Percentiles rank a stretch among this genome's conserved stretches.
These are phyloP conservation scores for Candida parachauliodes DNA, from an alignment of 805 yeast species.

Conservation along the genomic window DNA sequence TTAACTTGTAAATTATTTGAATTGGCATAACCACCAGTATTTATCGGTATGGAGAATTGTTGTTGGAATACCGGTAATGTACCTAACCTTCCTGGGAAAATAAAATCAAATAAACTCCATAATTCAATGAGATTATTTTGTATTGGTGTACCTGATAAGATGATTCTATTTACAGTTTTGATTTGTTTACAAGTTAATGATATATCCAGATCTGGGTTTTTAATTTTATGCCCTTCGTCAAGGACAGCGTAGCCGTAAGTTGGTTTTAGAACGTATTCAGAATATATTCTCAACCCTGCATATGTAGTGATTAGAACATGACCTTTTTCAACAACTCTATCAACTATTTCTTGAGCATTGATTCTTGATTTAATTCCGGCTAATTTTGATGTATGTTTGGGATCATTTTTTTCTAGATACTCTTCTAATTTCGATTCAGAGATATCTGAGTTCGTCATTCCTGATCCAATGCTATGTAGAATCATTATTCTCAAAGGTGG, in stretches of 20 bases:
- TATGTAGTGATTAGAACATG: constrained; percentile 90
- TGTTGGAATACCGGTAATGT: constrained; percentile 92
- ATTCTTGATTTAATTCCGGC: constrained; percentile 27
- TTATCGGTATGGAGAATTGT: constrained; percentile 89
- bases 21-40: constrained; percentile 97
- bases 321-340: constrained; percentile 61
- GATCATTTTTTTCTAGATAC: constrained; percentile 43
- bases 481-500: constrained; percentile 86
- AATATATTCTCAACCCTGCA: constrained; percentile 74
- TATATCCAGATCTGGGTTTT: constrained; percentile 90
- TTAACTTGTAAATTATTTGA: constrained; percentile 95
- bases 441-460: constrained; percentile 46
- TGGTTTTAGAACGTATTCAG: constrained; percentile 56
- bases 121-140: constrained; percentile 89
- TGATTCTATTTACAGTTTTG: constrained; percentile 79
- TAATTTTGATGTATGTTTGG: constrained; percentile 17
- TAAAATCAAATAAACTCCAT: constrained; percentile 94
- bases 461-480: constrained; percentile 88
- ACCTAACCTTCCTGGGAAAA: constrained; percentile 91
- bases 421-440: constrained; percentile 52
- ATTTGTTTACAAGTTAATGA: constrained; percentile 82
- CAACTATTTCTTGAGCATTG: constrained; percentile 47
- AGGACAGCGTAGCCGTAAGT: constrained; percentile 88
- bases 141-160: constrained; percentile 93
- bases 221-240: constrained; percentile 95